Base-by-base conservation (phyloP, 805 yeast genomes). In the Priceomyces castillae region DNA sequence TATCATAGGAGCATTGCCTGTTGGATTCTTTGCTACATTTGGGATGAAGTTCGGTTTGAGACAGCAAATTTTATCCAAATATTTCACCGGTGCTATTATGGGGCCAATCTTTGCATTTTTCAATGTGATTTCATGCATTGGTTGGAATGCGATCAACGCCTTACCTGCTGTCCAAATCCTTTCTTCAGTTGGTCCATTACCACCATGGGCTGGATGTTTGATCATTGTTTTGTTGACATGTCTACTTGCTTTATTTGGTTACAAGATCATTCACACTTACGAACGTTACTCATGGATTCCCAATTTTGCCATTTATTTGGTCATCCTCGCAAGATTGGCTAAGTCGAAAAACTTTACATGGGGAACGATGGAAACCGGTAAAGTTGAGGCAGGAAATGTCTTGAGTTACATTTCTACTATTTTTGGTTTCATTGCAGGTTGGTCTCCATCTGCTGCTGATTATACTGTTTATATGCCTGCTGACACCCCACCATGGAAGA, bases 51-150 rank as follows among this genome's bases (percentile, higher is more conserved):
- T 65, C 46, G 74, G 74, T n/a, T 59, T 69, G 46, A 62, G 74
- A 47, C 69, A 64, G 46, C 62, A 61, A 45, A 54, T 64, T 28
- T 46, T 64, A 34, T 57, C 64, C 12, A 54, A 66, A 22, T 64
- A 56, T 42, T 59, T 62, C 36, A 61, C 64, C 2, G 69, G 69
- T 9, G 59, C 59, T 37, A 44, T 57, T 36, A 57, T 62, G 56
- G 66, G 65, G 7, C 38, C 41, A 5, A 73, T 89, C 44, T 84
- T 88, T 58, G 83, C 95, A 7, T 63, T 84, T 35, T 73, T 90
- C 62, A 89, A 90, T 59, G 78, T 82, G 57, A 64, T 90, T 49
- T 90, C 96, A 14, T 61, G 67, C 42, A 48, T 64, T 33, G 68
- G 68, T 10, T 64, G 70, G 69, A 61, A 61, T 43, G 64, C 66